Conservation (phyloP, 768 basidiomycete species). For the Suillus brevipes region DNA sequence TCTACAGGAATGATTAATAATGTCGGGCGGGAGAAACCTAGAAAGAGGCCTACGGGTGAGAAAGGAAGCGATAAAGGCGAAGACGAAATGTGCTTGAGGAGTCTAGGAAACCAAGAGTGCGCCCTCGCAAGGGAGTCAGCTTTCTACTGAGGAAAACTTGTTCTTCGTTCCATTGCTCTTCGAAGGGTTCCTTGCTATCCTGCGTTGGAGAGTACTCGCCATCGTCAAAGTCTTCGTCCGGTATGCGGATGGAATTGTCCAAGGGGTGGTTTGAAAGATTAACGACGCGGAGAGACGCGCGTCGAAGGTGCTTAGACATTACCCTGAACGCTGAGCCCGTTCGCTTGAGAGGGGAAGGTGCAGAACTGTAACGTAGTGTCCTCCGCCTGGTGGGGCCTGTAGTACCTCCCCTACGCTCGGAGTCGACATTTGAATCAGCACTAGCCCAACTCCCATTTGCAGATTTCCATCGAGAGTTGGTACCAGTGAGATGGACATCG, state of each 20-base stretch:
- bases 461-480: constrained; percentile 43
- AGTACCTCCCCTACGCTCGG: constrained; percentile 46
- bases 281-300: constrained; percentile 79
- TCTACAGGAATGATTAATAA: constrained; percentile 37
- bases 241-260: constrained; percentile 58
- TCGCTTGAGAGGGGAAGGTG: constrained; percentile 60
- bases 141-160: constrained; percentile 42
- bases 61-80: constrained; percentile 64
- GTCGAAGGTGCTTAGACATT: constrained; percentile 55
- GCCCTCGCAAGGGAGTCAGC: constrained; percentile 63
- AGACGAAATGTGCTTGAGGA: constrained; percentile 64
- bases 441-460: constrained; percentile 29
- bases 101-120: constrained; percentile 76
- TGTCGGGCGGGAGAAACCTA: constrained; percentile 2
- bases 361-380: constrained; percentile 48
- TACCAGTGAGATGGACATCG: constrained; percentile 55
- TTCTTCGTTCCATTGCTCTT: constrained; percentile 26
- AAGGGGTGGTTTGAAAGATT: constrained; percentile 66
- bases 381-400: constrained; percentile 42
- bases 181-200: constrained; percentile 38
- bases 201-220: constrained; percentile 28
- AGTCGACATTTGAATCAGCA: constrained; percentile 38
- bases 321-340: constrained; percentile 60
- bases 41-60: constrained; percentile 59
- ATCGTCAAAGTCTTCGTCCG: constrained; percentile 45